A percentile compares a stretch with the other conserved stretches of the same genome.
Conservation (phyloP, 1,139 yeast species). For the Magnusiomyces paraingens region DNA sequence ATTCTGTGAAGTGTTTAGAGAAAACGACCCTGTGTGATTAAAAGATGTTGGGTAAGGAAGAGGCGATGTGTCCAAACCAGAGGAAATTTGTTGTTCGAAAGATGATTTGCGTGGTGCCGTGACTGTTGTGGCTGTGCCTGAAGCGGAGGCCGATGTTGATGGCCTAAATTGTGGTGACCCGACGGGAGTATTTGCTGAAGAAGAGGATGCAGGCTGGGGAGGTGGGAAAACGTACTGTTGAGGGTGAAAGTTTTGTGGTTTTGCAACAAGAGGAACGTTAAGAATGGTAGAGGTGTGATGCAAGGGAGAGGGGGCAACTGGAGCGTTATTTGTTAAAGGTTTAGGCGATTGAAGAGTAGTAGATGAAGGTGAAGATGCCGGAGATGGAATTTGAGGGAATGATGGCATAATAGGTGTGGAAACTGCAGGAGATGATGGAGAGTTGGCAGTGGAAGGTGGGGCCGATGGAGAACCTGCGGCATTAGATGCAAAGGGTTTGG, state of each 20-base stretch:
- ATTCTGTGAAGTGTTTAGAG: not conserved
- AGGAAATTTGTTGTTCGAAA: too few relatives aligned
- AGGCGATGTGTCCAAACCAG: too few relatives aligned
- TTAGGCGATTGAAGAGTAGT: not conserved
- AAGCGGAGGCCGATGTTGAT: slow-evolving; percentile 8
- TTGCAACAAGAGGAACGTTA: slow-evolving; percentile 16
- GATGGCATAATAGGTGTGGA: slow-evolving; percentile 5
- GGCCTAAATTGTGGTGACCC: not conserved
- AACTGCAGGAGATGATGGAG: slow-evolving; percentile 7
- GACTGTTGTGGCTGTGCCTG: slow-evolving; percentile 8
- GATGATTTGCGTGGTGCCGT: not conserved
- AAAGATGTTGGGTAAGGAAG: not conserved
- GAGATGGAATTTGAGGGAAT: slow-evolving; percentile 7
- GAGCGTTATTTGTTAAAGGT: slow-evolving; percentile 3
- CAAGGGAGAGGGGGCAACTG: slow-evolving; percentile 8
- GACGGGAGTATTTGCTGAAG: slow-evolving; percentile 4
- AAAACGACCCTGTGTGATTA: not conserved
- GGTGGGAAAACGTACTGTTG: slow-evolving; percentile 13
- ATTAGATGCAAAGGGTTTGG: slow-evolving; percentile 1
- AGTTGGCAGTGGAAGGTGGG: not conserved
- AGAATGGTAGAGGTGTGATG: slow-evolving; percentile 11
- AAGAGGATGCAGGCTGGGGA: slow-evolving; percentile 12
- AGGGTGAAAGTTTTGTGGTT: slow-evolving; percentile 14
- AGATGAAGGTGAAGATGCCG: slow-evolving; percentile 7
- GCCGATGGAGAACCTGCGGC: not conserved